phyloP scores from a whole-genome alignment of 345 rosid species.

The Mangifera indica region DNA sequence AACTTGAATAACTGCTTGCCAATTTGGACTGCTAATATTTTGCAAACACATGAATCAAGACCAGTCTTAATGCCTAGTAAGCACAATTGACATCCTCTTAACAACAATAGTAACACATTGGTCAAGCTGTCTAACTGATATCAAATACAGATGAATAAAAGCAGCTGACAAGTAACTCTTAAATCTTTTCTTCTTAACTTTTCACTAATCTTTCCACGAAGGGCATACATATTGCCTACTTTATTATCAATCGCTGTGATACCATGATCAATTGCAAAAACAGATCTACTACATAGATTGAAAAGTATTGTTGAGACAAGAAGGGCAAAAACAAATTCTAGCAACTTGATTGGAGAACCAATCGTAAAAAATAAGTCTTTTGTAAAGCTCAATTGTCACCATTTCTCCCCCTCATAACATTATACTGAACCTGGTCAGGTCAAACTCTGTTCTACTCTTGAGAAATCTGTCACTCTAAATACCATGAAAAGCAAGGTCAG shows the following conservation, averaged over 20 bases:
- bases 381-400: no score
- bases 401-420: no score
- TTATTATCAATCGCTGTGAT: not conserved
- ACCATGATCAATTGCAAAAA: not conserved
- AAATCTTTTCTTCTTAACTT: not conserved
- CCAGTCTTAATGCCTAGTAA: not conserved
- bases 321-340: not conserved
- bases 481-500: constrained; percentile 44
- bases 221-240: not conserved
- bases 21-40: not conserved
- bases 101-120: not conserved
- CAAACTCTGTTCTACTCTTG: no score
- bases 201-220: not conserved
- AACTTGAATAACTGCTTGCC: not conserved
- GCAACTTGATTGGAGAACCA: no score
- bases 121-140: no score
- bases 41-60: not conserved
- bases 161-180: not conserved
- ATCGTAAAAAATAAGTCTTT: no score
- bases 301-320: no score
- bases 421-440: no score
- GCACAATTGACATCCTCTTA: not conserved
- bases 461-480: no score
- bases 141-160: not conserved
- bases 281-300: not conserved